Percentiles rank a stretch among this genome's conserved stretches.
phyloP scores from a whole-genome alignment of 2,329 filamentous ascomycete species.

The Botryotinia convoluta region DNA sequence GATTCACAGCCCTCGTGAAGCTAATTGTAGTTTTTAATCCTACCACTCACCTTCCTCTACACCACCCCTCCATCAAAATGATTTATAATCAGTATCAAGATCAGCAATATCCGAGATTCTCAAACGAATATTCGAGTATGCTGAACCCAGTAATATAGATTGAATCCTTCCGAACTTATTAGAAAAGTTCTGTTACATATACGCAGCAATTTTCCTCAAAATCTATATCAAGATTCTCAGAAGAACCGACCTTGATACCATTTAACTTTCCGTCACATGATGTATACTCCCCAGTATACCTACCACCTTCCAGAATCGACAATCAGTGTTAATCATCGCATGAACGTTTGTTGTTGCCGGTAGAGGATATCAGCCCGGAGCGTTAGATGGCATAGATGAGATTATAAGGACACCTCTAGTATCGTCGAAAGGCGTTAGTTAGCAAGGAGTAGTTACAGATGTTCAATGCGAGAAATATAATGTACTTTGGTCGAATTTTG shows the following conservation, averaged over 20 bases:
- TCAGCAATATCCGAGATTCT: too few species aligned
- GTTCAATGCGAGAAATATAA: background rate
- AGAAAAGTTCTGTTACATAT: background rate
- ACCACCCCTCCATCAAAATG: too few species aligned
- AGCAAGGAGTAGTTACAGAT: background rate
- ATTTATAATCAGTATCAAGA: background rate
- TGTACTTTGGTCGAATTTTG: background rate
- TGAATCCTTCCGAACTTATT: background rate
- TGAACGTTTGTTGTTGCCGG: background rate
- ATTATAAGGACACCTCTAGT: background rate
- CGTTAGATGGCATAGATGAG: background rate
- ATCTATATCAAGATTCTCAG: background rate
- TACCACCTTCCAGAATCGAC: background rate
- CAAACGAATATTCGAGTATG: background rate
- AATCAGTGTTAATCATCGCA: background rate
- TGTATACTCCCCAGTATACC: too few species aligned
- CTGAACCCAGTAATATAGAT: background rate
- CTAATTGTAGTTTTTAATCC: background rate
- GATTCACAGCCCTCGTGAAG: background rate
- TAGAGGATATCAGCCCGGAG: background rate
- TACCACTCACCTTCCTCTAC: background rate
- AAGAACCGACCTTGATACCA: fast-evolving
- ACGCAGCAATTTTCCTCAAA: background rate
- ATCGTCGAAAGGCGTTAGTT: background rate
- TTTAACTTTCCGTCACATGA: background rate